A percentile compares a stretch with the other conserved stretches of the same genome.
These are phyloP conservation scores for Zasmidium cellare DNA, from an alignment of 2,329 filamentous ascomycete species.

Conservation along the genomic window DNA sequence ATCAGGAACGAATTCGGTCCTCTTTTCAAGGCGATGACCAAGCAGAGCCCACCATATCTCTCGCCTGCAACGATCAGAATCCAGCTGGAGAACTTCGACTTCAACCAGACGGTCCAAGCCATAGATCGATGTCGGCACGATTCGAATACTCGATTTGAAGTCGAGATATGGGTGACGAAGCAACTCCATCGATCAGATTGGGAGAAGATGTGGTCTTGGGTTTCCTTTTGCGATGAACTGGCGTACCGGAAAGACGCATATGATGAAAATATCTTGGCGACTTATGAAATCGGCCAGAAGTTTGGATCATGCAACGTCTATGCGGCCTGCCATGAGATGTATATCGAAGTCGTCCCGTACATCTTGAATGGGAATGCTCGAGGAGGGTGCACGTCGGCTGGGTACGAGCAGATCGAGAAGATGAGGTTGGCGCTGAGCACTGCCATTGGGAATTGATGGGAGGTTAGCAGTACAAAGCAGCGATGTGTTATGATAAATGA, in stretches of 20 bases:
- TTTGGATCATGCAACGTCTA: constrained; percentile 8
- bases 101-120: constrained; percentile 6
- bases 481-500: too few species aligned
- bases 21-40: constrained; percentile 1
- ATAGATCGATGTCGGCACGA: constrained; percentile 6
- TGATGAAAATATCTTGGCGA: constrained; percentile 3
- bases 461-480: too few species aligned
- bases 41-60: not conserved
- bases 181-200: constrained; percentile 14
- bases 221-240: constrained; percentile 15
- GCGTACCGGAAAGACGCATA: not conserved
- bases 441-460: not conserved
- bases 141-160: constrained; percentile 6
- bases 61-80: constrained; percentile 4
- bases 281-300: constrained; percentile 5
- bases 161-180: constrained; percentile 14
- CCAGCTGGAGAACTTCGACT: constrained; percentile 15
- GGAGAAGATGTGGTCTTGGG: constrained; percentile 18
- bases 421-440: constrained; percentile 3
- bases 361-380: constrained; percentile 6
- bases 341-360: constrained; percentile 18
- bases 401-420: constrained; percentile 11
- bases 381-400: constrained; percentile 1
- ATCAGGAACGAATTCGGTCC: constrained; percentile 13
- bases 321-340: constrained; percentile 17